These are phyloP conservation scores for Globisporangium viniferum DNA, from an alignment of 352 stramenopile genomes.

Conservation along the genomic window DNA sequence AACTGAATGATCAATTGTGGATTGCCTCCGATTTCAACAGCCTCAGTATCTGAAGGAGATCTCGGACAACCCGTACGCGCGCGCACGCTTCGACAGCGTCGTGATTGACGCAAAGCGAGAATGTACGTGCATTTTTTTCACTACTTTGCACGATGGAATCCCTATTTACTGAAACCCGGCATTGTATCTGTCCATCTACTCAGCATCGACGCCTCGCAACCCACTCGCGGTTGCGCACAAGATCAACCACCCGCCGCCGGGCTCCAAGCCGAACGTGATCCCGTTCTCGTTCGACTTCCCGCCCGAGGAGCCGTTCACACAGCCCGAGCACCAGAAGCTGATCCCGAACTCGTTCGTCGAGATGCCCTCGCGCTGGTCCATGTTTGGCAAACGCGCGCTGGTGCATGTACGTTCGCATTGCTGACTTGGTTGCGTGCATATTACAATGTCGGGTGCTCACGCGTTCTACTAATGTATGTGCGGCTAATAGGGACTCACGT, in stretches of 20 bases:
- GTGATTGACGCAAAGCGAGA: conserved; percentile 85
- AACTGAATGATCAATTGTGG: not conserved
- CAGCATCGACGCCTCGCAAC: conserved; percentile 62
- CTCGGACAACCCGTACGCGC: conserved; percentile 72
- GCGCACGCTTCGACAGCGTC: conserved; percentile 82
- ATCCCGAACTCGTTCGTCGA: conserved; percentile 85
- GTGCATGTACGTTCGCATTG: conserved; percentile 58
- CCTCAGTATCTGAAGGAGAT: conserved; percentile 63
- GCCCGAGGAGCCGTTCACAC: conserved; percentile 67
- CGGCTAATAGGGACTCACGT: conserved; percentile 55
- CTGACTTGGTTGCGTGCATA: conserved; percentile 6
- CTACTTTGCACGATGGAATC: not conserved
- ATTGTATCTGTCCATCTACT: not conserved
- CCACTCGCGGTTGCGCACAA: conserved; percentile 77
- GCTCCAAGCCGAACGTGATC: conserved; percentile 71
- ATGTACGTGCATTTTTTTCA: conserved; percentile 33
- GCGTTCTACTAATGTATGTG: not conserved
- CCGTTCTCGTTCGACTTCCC: conserved; percentile 84
- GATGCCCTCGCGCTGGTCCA: conserved; percentile 71
- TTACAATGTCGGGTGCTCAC: not conserved
- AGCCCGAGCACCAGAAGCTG: conserved; percentile 49
- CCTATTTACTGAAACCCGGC: not conserved
- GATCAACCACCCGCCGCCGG: conserved; percentile 80
- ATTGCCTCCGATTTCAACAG: conserved; percentile 5
- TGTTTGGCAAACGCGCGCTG: conserved; percentile 82